These are phyloP conservation scores for Penicillium hesseltinei DNA, from an alignment of 2,329 filamentous ascomycete species.

Conservation along the genomic window DNA sequence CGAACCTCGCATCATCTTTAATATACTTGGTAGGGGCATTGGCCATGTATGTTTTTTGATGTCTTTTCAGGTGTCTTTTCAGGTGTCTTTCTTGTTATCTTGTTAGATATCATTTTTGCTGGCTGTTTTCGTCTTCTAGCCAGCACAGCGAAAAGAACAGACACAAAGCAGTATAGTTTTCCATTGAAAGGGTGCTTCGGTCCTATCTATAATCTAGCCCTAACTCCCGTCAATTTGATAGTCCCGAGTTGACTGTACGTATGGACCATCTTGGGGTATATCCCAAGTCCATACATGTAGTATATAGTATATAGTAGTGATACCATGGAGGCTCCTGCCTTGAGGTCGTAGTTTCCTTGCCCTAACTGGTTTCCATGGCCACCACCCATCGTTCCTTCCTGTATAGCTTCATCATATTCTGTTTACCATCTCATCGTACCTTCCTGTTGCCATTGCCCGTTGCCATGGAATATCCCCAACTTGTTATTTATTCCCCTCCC, in stretches of 20 bases:
- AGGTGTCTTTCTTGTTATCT: background rate
- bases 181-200: background rate
- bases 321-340: background rate
- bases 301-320: background rate
- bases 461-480: background rate
- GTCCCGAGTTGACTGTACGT: background rate
- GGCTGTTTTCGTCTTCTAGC: background rate
- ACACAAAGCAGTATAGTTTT: background rate
- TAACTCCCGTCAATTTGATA: background rate
- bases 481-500: background rate
- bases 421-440: background rate
- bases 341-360: background rate
- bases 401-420: background rate
- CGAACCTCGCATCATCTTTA: background rate
- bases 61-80: background rate
- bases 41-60: background rate
- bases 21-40: background rate
- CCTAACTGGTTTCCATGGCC: background rate
- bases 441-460: conserved; percentile 2
- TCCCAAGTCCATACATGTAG: background rate
- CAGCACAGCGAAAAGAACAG: background rate
- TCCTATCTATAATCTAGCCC: background rate
- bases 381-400: background rate
- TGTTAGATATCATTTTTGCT: background rate
- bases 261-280: background rate